Evolutionary conservation across 2,329 filamentous ascomycete species (phyloP), one percentile per base, ranked within the genome.

Genomic region (Neopestalotiopsis clavispora): DNA sequence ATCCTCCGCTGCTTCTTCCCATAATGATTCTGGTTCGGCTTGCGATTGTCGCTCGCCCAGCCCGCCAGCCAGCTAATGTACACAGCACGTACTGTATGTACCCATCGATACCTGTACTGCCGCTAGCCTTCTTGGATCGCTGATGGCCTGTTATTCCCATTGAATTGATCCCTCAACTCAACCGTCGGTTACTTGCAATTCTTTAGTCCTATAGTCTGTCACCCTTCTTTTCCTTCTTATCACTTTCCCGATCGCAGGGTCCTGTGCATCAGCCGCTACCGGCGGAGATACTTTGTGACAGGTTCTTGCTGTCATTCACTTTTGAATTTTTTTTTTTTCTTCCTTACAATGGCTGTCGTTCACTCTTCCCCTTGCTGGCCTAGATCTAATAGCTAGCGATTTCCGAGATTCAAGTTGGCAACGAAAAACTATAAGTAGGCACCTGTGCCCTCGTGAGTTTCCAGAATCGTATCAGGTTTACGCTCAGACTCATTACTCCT

Each of bases 221-320:
- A n/a, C n/a, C 57, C 57, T 60, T 30, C 23, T 17, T n/a, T 30
- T 34, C 14, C 57, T 60, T 60, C 40, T 49, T 65, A 40, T 65
- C 62, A 45, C 40, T 34, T 52, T 65, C 62, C 64, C 28, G 28
- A 42, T 28, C 40, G 58, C 38, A 67, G 58, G 34, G 57, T 62
- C 66, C 42, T 28, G 66, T 38, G 66, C 58, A 67, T 30, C 28
- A 59, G 66, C 66, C 66, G 66, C 61, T 52, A 63, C 45, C 58
- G 66, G 57, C 59, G 59, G 17, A 57, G 40, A 40, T 62, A 60
- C 32, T 62, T 67, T 67, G 32, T 40, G 66, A 67, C 28, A 34
- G 34, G 9, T 52, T 56, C 66, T 32, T 40, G 17, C 59, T 67
- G 56, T 12, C 28, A 23, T 67, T 67, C 57, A n/a, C 60, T 61